Evolutionary conservation across 805 yeast species (phyloP), one percentile per base, ranked within the genome.

Genomic region (Cyberlindnera galapagoensis): DNA sequence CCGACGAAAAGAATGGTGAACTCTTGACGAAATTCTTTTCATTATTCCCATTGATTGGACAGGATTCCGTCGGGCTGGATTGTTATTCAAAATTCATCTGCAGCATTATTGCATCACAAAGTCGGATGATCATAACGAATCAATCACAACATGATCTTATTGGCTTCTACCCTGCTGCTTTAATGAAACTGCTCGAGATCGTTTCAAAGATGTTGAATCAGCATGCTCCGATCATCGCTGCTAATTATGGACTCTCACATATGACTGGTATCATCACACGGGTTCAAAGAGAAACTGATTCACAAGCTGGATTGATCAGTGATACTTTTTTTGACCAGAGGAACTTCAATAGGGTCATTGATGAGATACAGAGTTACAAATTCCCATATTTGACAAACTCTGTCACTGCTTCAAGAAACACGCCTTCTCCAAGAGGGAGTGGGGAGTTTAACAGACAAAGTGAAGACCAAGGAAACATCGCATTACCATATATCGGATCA

Each of bases 71-170:
- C 12, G 98, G 98, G 0, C 59, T 92, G 26, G 74, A 72, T 24
- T 76, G 85, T 42, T 92, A 92, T 56, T 81, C 96, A 12, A 74
- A 70, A 48, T 92, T 90, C 54, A 82, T 92, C 27, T 83, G 95
- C 54, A 74, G 78, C 38, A 82, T 88, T 34, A 79, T 92, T 21
- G 79, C 87, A 13, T 78, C 80, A 18, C 86, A 88, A 39, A 75
- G 86, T 37, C 72, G 94, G 36, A 64, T 67, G 24, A 65, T 87
- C 36, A 67, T 87, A 31, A 70, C 71, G 11, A 49, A 52, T 18
- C 63, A 60, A 21, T 53, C 64, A 12, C 65, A 59, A 32, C 60
- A 44, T 30, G 58, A 54, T 14, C 63, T 60, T 41, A 59, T 65
- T 26, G 83, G 71, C n/a, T 63, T 67, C 19, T 79, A 70, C 45